Evolutionary conservation across 1,284 basidiomycete species (phyloP).

Genomic region (Inonotus obliquus): DNA sequence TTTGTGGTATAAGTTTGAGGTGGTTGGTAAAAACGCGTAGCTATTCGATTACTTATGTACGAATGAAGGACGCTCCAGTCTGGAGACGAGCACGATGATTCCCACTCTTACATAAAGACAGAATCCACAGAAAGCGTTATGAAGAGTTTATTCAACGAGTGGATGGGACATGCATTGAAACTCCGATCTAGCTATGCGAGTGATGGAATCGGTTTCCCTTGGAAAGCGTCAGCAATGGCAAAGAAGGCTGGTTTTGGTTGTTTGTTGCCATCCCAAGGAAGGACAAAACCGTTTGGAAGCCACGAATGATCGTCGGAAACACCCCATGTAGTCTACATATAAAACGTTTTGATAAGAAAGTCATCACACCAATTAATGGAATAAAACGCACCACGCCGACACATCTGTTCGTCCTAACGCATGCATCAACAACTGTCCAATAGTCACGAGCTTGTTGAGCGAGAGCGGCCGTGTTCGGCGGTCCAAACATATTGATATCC

Average conservation of each 20-base stretch:
- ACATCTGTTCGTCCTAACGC: slow-evolving; percentile 22
- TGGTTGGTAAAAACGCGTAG: no score
- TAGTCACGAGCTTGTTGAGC: slow-evolving; percentile 22
- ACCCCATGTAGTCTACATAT: slow-evolving; percentile 13
- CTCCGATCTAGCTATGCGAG: background rate
- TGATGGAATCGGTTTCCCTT: slow-evolving; percentile 3
- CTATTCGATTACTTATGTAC: no score
- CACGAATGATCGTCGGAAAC: slow-evolving; percentile 20
- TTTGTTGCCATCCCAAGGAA: slow-evolving; percentile 15
- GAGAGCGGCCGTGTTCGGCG: slow-evolving; percentile 15
- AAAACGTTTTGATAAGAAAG: background rate
- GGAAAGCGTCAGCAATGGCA: slow-evolving; percentile 18
- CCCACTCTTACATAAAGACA: no score
- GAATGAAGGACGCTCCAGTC: no score
- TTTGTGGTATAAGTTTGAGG: no score
- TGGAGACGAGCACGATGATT: no score
- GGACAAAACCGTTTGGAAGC: slow-evolving; percentile 12
- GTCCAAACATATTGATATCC: slow-evolving; percentile 18
- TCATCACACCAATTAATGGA: background rate
- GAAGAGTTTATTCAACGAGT: no score
- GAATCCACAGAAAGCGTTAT: no score
- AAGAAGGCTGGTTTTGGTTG: slow-evolving; percentile 17
- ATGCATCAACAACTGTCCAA: slow-evolving; percentile 25
- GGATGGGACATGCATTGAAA: background rate
- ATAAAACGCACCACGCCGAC: slow-evolving; percentile 18